Conservation (phyloP, 345 rosid species). For the Hibiscus trionum region DNA sequence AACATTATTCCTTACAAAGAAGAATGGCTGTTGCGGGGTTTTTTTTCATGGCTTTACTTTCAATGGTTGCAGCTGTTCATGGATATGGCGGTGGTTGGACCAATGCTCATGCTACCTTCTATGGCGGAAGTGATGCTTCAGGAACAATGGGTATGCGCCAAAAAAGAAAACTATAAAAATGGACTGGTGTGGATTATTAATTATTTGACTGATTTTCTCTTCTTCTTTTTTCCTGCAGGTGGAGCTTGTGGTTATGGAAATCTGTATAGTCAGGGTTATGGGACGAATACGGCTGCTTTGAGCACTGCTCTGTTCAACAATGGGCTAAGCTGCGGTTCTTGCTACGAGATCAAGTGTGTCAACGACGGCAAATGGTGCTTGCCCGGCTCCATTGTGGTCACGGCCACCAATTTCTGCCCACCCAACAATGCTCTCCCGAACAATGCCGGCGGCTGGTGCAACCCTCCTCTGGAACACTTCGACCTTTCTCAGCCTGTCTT, state of each 20-base stretch:
- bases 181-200: background rate
- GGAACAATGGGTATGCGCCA: slow-evolving; percentile 44
- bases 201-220: background rate
- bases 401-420: slow-evolving; percentile 82
- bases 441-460: slow-evolving; percentile 81
- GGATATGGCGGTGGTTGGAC: slow-evolving; percentile 38
- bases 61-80: slow-evolving; percentile 38
- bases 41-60: slow-evolving; percentile 39
- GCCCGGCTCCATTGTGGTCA: slow-evolving; percentile 56
- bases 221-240: slow-evolving; percentile 24
- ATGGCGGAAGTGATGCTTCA: slow-evolving; percentile 52
- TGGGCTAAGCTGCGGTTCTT: slow-evolving; percentile 73
- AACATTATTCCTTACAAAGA: slow-evolving; percentile 23
- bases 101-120: slow-evolving; percentile 44
- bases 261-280: slow-evolving; percentile 74
- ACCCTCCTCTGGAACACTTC: slow-evolving; percentile 73
- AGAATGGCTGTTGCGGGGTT: slow-evolving; percentile 39
- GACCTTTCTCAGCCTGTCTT: slow-evolving; percentile 79
- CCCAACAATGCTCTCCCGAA: slow-evolving; percentile 74
- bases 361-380: slow-evolving; percentile 64
- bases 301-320: slow-evolving; percentile 76
- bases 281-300: slow-evolving; percentile 72
- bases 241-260: slow-evolving; percentile 86
- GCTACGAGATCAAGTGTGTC: slow-evolving; percentile 59
- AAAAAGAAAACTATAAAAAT: background rate